These are phyloP conservation scores for Pelargonium myrrhifolium DNA, from an alignment of 441 rosid genomes.

Conservation along the genomic window DNA sequence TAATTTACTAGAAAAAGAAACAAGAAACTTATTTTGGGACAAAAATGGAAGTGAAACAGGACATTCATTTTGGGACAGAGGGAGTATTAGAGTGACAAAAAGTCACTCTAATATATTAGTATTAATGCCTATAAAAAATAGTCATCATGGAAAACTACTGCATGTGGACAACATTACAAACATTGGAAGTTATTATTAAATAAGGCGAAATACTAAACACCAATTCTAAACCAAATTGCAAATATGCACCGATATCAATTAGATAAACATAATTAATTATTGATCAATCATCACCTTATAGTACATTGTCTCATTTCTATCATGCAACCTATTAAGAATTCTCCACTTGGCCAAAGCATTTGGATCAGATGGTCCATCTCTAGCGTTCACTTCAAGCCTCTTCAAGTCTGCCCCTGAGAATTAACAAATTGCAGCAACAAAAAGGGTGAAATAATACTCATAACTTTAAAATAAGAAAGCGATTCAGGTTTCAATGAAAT, in stretches of 20 bases:
- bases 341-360: slow-evolving; percentile 93
- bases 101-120: too few relatives aligned
- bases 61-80: too few relatives aligned
- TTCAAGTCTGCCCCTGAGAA: slow-evolving; percentile 74
- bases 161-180: too few relatives aligned
- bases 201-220: neutral
- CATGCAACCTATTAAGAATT: slow-evolving; percentile 88
- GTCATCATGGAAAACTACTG: too few relatives aligned
- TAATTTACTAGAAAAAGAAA: too few relatives aligned
- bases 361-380: slow-evolving; percentile 95
- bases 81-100: too few relatives aligned
- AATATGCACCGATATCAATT: neutral
- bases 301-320: slow-evolving; percentile 94
- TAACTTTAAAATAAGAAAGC: neutral
- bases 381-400: slow-evolving; percentile 82
- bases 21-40: too few relatives aligned
- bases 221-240: neutral
- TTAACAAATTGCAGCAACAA: neutral
- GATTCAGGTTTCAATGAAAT: neutral
- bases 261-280: neutral
- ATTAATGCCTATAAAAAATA: too few relatives aligned
- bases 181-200: too few relatives aligned
- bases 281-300: slow-evolving; percentile 42
- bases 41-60: too few relatives aligned
- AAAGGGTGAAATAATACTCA: neutral